Percentiles rank a stretch among this genome's conserved stretches.
Evolutionary conservation across 108 stramenopile species (phyloP).

Genomic region (Cyclotella choctawhatcheeana): DNA sequence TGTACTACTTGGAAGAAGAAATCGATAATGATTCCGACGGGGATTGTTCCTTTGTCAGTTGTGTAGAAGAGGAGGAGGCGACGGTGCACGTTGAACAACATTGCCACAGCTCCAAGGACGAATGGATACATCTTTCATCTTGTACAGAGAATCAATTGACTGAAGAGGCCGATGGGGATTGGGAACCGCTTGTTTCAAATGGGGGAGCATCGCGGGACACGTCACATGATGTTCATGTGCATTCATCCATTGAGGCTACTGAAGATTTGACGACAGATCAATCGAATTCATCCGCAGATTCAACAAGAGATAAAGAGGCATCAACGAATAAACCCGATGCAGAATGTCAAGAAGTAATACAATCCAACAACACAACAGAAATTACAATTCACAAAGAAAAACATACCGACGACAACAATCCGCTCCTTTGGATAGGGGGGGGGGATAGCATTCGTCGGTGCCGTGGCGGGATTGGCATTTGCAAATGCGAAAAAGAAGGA

Average conservation of each 20-base stretch:
- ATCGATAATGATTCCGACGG: background rate
- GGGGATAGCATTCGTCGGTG: no score
- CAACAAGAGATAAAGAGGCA: background rate
- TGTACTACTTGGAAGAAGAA: background rate
- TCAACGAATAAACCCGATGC: background rate
- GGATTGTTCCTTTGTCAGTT: slow-evolving; percentile 2
- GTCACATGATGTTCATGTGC: background rate
- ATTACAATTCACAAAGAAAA: background rate
- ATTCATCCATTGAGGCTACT: no score
- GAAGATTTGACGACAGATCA: no score
- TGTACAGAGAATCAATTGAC: background rate
- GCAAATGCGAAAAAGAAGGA: background rate
- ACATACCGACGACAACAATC: background rate
- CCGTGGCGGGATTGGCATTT: no score
- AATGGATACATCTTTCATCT: background rate
- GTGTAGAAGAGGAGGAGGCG: background rate
- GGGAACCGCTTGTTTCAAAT: slow-evolving; percentile 11
- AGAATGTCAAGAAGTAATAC: no score
- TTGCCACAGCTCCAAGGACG: background rate
- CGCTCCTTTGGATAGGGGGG: no score
- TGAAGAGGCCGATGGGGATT: background rate
- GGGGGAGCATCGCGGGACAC: background rate
- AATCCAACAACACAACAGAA: background rate
- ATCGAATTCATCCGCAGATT: background rate
- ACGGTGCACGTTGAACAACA: background rate